Conservation (phyloP, 2,329 filamentous ascomycete species). For the Monilinia vaccinii-corymbosi region DNA sequence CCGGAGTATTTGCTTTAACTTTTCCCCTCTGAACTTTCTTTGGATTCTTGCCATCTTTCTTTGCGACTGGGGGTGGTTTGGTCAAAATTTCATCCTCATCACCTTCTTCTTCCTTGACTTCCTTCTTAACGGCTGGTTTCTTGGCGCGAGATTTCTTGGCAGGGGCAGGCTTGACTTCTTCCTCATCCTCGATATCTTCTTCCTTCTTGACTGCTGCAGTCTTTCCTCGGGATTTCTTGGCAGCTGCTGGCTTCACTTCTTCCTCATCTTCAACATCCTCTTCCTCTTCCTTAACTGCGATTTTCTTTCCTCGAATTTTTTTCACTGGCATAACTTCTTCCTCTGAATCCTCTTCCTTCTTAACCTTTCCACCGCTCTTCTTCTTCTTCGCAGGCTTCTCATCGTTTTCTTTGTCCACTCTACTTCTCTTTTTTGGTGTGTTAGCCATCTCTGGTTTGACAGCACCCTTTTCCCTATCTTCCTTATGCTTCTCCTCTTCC, state of each 20-base stretch:
- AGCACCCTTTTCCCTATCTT: background rate
- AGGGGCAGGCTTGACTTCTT: background rate
- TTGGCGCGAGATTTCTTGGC: background rate
- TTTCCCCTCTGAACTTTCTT: background rate
- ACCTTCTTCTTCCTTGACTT: background rate
- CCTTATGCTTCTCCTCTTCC: background rate
- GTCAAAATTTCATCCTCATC: slow-evolving; percentile 4
- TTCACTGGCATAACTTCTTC: slow-evolving; percentile 26
- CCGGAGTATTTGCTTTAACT: background rate
- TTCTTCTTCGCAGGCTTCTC: slow-evolving; percentile 3
- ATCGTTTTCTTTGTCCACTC: slow-evolving; percentile 8
- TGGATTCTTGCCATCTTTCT: background rate
- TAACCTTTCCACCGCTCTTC: background rate
- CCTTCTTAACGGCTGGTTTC: background rate
- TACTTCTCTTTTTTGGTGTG: slow-evolving; percentile 17
- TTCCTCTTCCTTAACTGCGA: slow-evolving; percentile 2
- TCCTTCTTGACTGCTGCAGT: slow-evolving; percentile 16
- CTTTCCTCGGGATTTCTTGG: slow-evolving; percentile 24
- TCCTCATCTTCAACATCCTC: slow-evolving; percentile 1
- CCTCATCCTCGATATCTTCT: background rate
- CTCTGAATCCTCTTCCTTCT: slow-evolving; percentile 4
- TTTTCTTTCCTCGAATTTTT: slow-evolving; percentile 15
- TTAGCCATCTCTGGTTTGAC: slow-evolving; percentile 2
- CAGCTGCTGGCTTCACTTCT: slow-evolving; percentile 23
- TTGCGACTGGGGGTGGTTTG: background rate